Base-by-base conservation (phyloP, 441 rosid genomes). In the Erysimum cheiri region DNA sequence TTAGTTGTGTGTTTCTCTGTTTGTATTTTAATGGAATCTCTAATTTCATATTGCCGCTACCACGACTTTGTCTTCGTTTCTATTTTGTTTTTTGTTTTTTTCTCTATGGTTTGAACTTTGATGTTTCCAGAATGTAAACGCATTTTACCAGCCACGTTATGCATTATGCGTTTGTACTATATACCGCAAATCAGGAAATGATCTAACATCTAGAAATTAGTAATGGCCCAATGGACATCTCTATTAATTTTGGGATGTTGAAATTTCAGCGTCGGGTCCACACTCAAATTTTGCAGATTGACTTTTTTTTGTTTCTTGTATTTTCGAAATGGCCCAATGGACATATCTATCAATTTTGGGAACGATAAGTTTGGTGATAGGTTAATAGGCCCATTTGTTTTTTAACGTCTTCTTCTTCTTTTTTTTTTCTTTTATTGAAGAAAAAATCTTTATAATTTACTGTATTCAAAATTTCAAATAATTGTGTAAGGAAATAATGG, bases 1-100 rank as follows among this genome's bases (percentile, higher is more conserved):
- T 75, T 57, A 24, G 8, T 52, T 53, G 69, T 67, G 50, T 56
- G 53, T 60, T 26, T 74, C 49, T 72, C 49, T 72, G 60, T 65
- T 72, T 73, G 67, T 67, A 59, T 50, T 60, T 58, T 73, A 43
- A 59, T 67, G 13, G 9, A 14, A 60, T 52, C 37, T 50, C 35
- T 53, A 3, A 17, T 33, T 50, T 59, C 15, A 33, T 73, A 59
- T 17, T 60, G 57, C 56, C 49, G 60, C 69, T 63, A 67, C 57
- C 35, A 59, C 14, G 72, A 73, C 63, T 33, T 52, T 43, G 12
- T 74, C 77, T 32, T 49, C n/a, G 32, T 35, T 62, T 49, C 22
- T 5, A 15, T 6, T 14, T 57, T 24, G 2, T 8, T 33, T 19
- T 58, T 29, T 29, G 24, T 8, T 48, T 50, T 28, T 28, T 29